Evolutionary conservation across 2,329 filamentous ascomycete species (phyloP).

Genomic region (Tolypocladium pustulatum): DNA sequence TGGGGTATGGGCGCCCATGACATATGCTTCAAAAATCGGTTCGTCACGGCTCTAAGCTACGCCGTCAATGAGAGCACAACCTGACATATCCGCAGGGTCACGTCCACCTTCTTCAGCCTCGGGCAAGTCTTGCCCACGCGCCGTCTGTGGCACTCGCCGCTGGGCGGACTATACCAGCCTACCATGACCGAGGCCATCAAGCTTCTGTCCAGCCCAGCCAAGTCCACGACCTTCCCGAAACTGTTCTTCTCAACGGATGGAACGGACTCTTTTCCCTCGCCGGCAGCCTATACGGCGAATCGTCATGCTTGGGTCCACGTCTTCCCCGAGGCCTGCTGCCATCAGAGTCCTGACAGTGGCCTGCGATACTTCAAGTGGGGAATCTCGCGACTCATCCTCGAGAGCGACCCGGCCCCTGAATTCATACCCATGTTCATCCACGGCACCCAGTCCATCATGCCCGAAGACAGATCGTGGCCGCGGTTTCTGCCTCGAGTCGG

Average conservation of each 20-base stretch:
- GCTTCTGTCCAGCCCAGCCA: constrained; percentile 52
- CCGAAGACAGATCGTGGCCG: constrained; percentile 69
- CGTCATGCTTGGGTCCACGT: constrained; percentile 83
- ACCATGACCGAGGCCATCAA: constrained; percentile 79
- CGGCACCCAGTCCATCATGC: constrained; percentile 80
- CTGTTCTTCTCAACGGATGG: constrained; percentile 56
- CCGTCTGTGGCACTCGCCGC: constrained; percentile 62
- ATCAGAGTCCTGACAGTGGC: constrained; percentile 68
- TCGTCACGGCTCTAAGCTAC: constrained; percentile 13
- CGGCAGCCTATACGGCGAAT: constrained; percentile 59
- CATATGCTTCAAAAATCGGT: constrained; percentile 88
- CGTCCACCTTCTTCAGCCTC: constrained; percentile 72
- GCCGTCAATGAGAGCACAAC: neutral
- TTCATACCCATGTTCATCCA: constrained; percentile 93
- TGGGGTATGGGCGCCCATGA: constrained; percentile 92
- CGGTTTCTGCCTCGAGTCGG: constrained; percentile 69
- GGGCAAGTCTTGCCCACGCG: constrained; percentile 90
- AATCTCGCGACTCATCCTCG: constrained; percentile 79
- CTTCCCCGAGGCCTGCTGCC: constrained; percentile 90
- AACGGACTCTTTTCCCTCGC: constrained; percentile 55
- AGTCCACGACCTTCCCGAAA: constrained; percentile 37
- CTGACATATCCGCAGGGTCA: constrained; percentile 36
- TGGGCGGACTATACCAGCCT: constrained; percentile 83
- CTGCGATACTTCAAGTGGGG: constrained; percentile 99
- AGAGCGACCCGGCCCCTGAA: constrained; percentile 77